Base-by-base conservation (phyloP, 345 rosid species). In the Populus ilicifolia region DNA sequence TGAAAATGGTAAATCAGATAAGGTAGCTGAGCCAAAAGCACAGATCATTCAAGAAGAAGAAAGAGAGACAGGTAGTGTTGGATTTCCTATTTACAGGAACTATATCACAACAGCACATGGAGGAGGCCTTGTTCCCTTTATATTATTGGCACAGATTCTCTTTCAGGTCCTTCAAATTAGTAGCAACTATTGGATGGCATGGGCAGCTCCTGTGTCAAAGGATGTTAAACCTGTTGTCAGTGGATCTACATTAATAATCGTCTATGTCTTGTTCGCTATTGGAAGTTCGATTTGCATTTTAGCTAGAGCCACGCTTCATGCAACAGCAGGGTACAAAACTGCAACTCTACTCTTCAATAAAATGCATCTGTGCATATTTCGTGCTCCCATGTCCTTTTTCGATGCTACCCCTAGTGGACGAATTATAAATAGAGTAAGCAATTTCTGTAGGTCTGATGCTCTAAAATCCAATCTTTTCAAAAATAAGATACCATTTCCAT, bases 141-240 rank as follows among this genome's bases (percentile, higher is more conserved):
- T 91, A 81, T 78, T 93, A 80, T 76, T 91, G 78, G 92, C 87
- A 38, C 96, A 90, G 54, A 75, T 81, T 83, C 75, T 90, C 64
- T 91, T 89, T 79, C 92, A 91, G 86, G 9, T 82, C 75, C 89
- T 91, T 72, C 93, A 91, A 85, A 93, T 91, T 38, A 91, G 94
- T 43, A 91, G 96, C 88, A 91, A 91, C 76, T 91, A 93, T 69
- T 93, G 93, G 97, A 93, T 93, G 96, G 93, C 93, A 25, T 89
- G 90, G 96, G 97, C 88, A 73, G 87, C 92, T 78, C 94, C 94
- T 0, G 83, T 85, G 74, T 91, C 94, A 1, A 79, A 71, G 71
- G 91, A 87, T 77, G 81, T 56, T 20, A 80, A 89, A 78, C 91
- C 96, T 76, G 75, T 70, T 23, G 94, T 90, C 72, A 81, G 83